A percentile compares a stretch with the other conserved stretches of the same genome.
These are phyloP conservation scores for Stromatinia cepivora DNA, from an alignment of 2,329 filamentous ascomycete genomes.

Conservation along the genomic window DNA sequence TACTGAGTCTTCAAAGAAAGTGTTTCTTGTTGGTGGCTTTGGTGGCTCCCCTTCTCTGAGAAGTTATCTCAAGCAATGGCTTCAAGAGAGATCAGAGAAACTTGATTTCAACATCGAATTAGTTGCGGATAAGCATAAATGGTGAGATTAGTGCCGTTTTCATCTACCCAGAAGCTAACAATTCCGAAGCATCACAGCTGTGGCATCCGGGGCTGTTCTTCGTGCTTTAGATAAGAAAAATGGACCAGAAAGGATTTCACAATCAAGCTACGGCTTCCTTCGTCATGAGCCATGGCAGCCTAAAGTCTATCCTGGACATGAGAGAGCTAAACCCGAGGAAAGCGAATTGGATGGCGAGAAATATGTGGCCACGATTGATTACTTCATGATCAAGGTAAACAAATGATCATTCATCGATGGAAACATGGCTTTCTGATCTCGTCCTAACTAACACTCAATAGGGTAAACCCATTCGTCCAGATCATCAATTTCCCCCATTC, in stretches of 20 bases:
- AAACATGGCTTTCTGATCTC: background rate
- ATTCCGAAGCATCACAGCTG: constrained; percentile 26
- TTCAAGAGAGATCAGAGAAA: background rate
- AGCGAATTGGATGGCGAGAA: constrained; percentile 26
- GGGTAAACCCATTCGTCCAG: constrained; percentile 24
- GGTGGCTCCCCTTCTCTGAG: constrained; percentile 29
- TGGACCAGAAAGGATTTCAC: constrained; percentile 25
- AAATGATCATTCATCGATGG: background rate
- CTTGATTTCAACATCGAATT: constrained; percentile 21
- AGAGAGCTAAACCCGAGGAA: background rate
- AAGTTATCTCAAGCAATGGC: constrained; percentile 24
- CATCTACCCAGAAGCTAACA: background rate
- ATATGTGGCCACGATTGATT: constrained; percentile 30
- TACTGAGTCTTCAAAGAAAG: constrained; percentile 26
- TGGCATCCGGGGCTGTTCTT: constrained; percentile 29
- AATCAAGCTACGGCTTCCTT: constrained; percentile 31
- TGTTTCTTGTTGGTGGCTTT: constrained; percentile 36
- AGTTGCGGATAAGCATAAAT: constrained; percentile 16
- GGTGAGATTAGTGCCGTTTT: constrained; percentile 11
- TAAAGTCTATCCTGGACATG: constrained; percentile 10
- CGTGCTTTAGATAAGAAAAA: constrained; percentile 30
- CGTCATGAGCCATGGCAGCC: constrained; percentile 25
- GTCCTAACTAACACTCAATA: constrained; percentile 17
- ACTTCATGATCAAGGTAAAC: constrained; percentile 30
- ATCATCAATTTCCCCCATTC: constrained; percentile 21